Evolutionary conservation across 208 protist species (phyloP), one percentile per base, ranked within the genome.

Genomic region (Angomonas desouzai): DNA sequence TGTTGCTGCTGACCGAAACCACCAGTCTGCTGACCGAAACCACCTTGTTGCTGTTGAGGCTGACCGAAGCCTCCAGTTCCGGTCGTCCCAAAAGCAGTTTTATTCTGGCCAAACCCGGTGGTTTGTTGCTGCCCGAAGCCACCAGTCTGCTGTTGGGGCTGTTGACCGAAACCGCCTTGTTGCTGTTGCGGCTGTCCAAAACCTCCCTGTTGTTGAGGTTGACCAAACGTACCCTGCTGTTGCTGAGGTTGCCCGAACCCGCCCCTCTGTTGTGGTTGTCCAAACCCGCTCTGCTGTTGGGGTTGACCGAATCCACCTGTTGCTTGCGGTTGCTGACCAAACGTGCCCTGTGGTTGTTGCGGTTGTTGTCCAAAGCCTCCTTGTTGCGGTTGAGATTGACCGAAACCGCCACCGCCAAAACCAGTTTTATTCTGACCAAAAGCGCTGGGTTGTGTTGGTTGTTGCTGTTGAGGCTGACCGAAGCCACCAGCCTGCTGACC

Each of bases 331-430:
- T 56, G 49, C 25, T 56, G 49, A 10, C 36, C 36, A 43, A 43
- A 43, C 9, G 6, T 43, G 36, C 33, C 10, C 33, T 60, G 56
- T 28, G 9, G 56, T 38, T 62, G 56, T 45, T 62, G 60, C 48
- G 47, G 40, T 28, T 51, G 48, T 53, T 78, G 71, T 23, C 71
- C 71, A 69, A 79, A 76, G 56, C 76, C 76, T 43, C 68, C 68
- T 10, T 66, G 36, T 57, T 57, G 62, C 53, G 23, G 62, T 61
- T 49, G 72, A 34, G 63, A 28, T 43, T 77, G 71, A 34, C 70
- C 70, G 73, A 78, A 78, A 49, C 72, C 72, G 27, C 63, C 64
- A 33, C 38, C 62, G 22, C 20, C 18, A 77, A 53, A 68, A 70
- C 63, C 62, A 49, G 38, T 16, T n/a, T 36, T 48, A 43, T n/a